A percentile compares a stretch with the other conserved stretches of the same genome.
phyloP scores from a whole-genome alignment of 2,329 filamentous ascomycete genomes.

The Diplodia seriata region DNA sequence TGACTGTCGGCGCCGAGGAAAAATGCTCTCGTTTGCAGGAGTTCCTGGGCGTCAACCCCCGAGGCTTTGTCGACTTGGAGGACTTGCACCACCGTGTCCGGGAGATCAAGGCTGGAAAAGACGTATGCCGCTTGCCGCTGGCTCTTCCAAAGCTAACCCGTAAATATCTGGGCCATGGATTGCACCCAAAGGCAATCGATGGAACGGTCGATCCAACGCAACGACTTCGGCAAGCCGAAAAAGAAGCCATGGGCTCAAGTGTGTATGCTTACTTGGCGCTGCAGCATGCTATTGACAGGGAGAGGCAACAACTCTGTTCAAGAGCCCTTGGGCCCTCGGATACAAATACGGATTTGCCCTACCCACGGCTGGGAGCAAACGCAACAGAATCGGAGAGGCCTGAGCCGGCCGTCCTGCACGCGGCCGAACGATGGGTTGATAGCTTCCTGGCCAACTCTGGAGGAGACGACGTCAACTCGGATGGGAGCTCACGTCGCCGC shows the following conservation, averaged over 20 bases:
- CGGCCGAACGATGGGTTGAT: not conserved
- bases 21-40: slow-evolving; percentile 71
- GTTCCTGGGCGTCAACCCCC: slow-evolving; percentile 68
- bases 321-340: not conserved
- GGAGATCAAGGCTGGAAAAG: not conserved
- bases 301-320: not conserved
- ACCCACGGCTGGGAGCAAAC: not conserved
- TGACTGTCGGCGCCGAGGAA: slow-evolving; percentile 76
- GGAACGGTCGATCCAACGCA: not conserved
- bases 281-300: not conserved
- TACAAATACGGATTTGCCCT: not conserved
- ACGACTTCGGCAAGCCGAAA: not conserved
- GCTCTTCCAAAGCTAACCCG: not conserved
- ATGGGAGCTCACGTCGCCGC: not conserved
- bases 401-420: not conserved
- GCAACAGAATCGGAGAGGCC: not conserved
- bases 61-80: slow-evolving; percentile 74
- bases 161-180: not conserved
- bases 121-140: not conserved
- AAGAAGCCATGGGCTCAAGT: not conserved
- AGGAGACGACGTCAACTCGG: not conserved
- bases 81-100: slow-evolving; percentile 4
- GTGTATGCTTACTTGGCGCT: slow-evolving; percentile 13
- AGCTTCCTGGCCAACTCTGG: not conserved
- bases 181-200: not conserved